These are phyloP conservation scores for Chaetomium globosum DNA, from an alignment of 2,329 filamentous ascomycete species.

Conservation along the genomic window DNA sequence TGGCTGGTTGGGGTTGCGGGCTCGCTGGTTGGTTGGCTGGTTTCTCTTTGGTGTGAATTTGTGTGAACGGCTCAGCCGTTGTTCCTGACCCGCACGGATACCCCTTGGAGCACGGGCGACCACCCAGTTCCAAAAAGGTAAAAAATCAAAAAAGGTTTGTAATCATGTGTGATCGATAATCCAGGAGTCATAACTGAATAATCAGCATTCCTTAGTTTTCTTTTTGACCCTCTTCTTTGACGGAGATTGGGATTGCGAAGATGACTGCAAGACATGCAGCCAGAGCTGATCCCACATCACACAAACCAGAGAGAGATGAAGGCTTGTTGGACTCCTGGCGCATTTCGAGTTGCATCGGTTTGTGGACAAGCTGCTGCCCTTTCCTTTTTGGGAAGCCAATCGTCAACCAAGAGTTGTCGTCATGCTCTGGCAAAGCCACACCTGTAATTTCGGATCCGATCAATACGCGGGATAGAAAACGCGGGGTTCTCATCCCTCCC, in stretches of 20 bases:
- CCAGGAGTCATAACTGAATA: slow-evolving; percentile 18
- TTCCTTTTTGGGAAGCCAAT: slow-evolving; percentile 9
- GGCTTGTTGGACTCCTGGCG: not conserved
- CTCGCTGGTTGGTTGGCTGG: slow-evolving; percentile 15
- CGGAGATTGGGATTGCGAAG: not conserved
- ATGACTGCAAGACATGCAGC: not conserved
- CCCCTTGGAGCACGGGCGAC: not conserved
- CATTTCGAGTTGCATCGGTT: not conserved
- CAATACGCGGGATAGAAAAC: slow-evolving; percentile 22
- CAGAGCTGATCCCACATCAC: not conserved
- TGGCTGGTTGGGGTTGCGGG: not conserved
- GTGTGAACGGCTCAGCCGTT: slow-evolving; percentile 4
- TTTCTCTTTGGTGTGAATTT: slow-evolving; percentile 3
- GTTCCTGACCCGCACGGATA: not conserved
- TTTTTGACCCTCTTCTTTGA: not conserved
- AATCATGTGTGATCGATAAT: slow-evolving; percentile 19
- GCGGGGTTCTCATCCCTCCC: not conserved
- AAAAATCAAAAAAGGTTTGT: slow-evolving; percentile 13
- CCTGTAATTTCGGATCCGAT: slow-evolving; percentile 22
- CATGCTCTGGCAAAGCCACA: slow-evolving; percentile 25
- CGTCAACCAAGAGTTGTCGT: slow-evolving; percentile 17
- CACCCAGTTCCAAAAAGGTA: not conserved
- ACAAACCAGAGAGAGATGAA: not conserved
- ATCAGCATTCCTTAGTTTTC: slow-evolving; percentile 3
- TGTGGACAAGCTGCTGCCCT: not conserved